A percentile compares a stretch with the other conserved stretches of the same genome.
Evolutionary conservation across 208 protist genomes (phyloP).

Genomic region (Trypanosoma cruzi): DNA sequence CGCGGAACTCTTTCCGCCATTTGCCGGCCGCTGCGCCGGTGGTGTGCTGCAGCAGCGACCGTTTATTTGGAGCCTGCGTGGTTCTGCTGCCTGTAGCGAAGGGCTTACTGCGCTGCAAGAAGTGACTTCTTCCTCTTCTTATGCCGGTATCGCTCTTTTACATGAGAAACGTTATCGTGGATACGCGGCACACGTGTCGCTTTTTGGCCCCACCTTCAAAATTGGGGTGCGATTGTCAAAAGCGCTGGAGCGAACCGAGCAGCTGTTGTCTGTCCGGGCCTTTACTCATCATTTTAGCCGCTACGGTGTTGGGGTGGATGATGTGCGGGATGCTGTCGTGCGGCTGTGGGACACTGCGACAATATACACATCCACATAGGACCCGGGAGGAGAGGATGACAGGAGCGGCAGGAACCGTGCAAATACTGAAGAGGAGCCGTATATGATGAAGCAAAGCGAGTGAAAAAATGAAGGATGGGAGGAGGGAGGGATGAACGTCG

Average conservation of each 20-base stretch:
- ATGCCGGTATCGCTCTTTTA: background rate
- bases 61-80: background rate
- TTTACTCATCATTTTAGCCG: conserved; percentile 76
- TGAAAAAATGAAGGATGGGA: no score
- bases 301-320: conserved; percentile 53
- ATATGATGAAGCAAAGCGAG: no score
- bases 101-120: background rate
- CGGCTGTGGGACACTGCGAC: conserved; percentile 60
- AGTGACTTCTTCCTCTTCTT: background rate
- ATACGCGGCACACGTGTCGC: conserved; percentile 28
- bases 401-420: no score
- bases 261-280: conserved; percentile 54
- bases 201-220: conserved; percentile 54
- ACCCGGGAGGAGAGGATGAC: no score
- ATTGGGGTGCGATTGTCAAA: conserved; percentile 40
- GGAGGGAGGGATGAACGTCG: no score
- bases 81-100: conserved; percentile 17
- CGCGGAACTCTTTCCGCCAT: conserved; percentile 29
- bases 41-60: background rate
- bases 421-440: no score
- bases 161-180: conserved; percentile 24
- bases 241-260: conserved; percentile 44
- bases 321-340: conserved; percentile 46
- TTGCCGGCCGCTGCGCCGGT: background rate
- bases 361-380: conserved; percentile 39